phyloP scores from a whole-genome alignment of 495 filamentous ascomycete genomes.

The Baudoinia panamericana region DNA sequence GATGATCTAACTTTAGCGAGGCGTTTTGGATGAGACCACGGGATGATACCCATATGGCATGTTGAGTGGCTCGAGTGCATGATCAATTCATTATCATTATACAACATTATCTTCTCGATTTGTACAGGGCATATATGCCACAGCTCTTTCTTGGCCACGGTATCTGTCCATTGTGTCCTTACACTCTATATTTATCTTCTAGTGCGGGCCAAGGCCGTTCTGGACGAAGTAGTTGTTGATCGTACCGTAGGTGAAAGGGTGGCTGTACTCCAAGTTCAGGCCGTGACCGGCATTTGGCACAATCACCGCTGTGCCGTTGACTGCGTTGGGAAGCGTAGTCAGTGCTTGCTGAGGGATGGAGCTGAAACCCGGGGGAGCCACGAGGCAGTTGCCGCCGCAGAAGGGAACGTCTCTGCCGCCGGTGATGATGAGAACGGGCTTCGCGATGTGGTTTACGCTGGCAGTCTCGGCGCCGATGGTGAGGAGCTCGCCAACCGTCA shows the following conservation, averaged over 20 bases:
- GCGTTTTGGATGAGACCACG: background rate
- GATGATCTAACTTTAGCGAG: background rate
- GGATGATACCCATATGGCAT: background rate
- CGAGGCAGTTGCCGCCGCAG: constrained; percentile 26
- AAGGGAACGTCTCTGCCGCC: constrained; percentile 21
- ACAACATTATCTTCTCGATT: too few relatives aligned
- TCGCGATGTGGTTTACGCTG: constrained; percentile 15
- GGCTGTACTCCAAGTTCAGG: constrained; percentile 20
- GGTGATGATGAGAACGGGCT: constrained; percentile 22
- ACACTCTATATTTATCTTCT: too few relatives aligned
- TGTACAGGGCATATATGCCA: too few relatives aligned
- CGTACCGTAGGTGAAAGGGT: constrained; percentile 12
- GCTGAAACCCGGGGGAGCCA: constrained; percentile 5
- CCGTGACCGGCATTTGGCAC: constrained; percentile 21
- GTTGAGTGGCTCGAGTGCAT: too few relatives aligned
- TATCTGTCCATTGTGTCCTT: too few relatives aligned
- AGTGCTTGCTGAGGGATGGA: constrained; percentile 12
- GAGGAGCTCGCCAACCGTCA: constrained; percentile 24
- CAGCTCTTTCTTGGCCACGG: too few relatives aligned
- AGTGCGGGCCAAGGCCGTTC: constrained; percentile 8
- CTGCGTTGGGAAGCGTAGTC: constrained; percentile 16
- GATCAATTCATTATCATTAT: too few relatives aligned
- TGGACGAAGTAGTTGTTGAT: constrained; percentile 16
- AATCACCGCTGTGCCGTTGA: constrained; percentile 5
- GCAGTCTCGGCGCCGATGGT: constrained; percentile 17